These are phyloP conservation scores for Microdochium nivale DNA, from an alignment of 2,329 filamentous ascomycete species.

Conservation along the genomic window DNA sequence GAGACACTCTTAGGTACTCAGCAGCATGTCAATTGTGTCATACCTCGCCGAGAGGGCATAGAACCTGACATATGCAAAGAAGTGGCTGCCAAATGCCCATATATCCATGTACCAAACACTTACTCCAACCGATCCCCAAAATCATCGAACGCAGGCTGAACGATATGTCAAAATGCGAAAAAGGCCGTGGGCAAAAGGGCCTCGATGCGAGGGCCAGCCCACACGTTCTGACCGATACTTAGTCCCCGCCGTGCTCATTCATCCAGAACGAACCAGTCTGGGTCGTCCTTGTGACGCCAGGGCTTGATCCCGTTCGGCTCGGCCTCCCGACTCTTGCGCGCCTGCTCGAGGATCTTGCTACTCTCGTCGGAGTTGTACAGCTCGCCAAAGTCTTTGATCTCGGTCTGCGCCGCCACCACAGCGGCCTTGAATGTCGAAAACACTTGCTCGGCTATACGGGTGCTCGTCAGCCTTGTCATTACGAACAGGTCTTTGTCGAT, in stretches of 20 bases:
- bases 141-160: background rate
- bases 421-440: constrained; percentile 39
- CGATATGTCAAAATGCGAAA: background rate
- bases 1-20: too few relatives aligned
- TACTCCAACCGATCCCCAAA: background rate
- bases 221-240: background rate
- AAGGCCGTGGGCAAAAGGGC: too few relatives aligned
- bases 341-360: constrained; percentile 41
- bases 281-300: constrained; percentile 51
- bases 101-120: too few relatives aligned
- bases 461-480: constrained; percentile 8
- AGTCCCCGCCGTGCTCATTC: background rate
- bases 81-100: too few relatives aligned
- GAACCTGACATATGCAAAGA: too few relatives aligned
- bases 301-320: constrained; percentile 48
- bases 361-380: constrained; percentile 37
- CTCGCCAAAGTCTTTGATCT: constrained; percentile 42
- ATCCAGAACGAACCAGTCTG: constrained; percentile 41
- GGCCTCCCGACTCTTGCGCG: constrained; percentile 41
- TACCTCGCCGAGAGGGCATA: too few relatives aligned
- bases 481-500: background rate
- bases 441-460: constrained; percentile 36
- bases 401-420: constrained; percentile 34
- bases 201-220: background rate
- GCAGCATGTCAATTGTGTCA: too few relatives aligned